phyloP scores from a whole-genome alignment of 352 stramenopile genomes.

The Phytopythium litorale region DNA sequence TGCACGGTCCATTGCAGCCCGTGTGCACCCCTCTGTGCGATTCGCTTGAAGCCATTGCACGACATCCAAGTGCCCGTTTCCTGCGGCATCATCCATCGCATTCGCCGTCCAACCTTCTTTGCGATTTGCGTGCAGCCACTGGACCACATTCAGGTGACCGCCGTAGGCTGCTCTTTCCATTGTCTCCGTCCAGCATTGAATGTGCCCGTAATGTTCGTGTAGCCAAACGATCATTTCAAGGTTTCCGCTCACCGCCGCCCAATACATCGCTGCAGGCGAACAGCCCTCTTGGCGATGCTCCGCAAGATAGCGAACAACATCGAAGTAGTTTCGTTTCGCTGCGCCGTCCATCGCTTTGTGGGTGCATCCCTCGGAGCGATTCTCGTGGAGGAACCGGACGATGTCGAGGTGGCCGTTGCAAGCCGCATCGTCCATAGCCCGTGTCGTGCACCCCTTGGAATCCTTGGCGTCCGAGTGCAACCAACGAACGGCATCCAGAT shows the following conservation, averaged over 20 bases:
- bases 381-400: conserved; percentile 26
- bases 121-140: background rate
- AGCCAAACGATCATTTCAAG: background rate
- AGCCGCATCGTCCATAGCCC: conserved; percentile 21
- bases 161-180: background rate
- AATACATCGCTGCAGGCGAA: conserved; percentile 17
- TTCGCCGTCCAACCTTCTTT: background rate
- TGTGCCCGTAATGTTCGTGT: background rate
- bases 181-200: background rate
- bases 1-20: background rate
- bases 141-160: background rate
- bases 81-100: background rate
- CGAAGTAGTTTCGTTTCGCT: conserved; percentile 24
- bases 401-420: conserved; percentile 23
- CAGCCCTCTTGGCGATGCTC: conserved; percentile 21
- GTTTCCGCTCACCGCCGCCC: conserved; percentile 11
- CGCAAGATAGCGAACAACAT: conserved; percentile 25
- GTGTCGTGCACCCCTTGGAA: background rate
- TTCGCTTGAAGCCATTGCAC: background rate
- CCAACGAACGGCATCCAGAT: background rate
- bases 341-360: conserved; percentile 25
- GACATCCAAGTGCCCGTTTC: background rate
- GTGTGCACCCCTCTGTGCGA: background rate
- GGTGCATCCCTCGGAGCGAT: conserved; percentile 26
- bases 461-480: background rate